phyloP scores from a whole-genome alignment of 1,284 basidiomycete genomes.

The Boletus nobilissimus region DNA sequence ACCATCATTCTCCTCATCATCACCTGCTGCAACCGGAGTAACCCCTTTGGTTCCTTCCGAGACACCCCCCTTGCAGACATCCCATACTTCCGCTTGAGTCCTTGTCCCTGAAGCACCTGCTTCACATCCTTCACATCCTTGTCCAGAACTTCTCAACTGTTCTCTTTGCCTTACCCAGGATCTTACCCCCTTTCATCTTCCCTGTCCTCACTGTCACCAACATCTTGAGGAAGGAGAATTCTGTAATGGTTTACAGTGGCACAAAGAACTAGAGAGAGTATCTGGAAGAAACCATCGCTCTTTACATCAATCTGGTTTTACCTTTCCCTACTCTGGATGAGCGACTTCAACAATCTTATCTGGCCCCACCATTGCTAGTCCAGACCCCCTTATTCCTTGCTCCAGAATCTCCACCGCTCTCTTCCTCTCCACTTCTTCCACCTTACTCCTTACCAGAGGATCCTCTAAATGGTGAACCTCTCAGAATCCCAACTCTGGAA shows the following conservation, averaged over 20 bases:
- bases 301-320: too few relatives aligned
- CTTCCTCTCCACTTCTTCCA: too few relatives aligned
- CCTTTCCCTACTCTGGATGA: too few relatives aligned
- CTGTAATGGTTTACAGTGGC: neutral
- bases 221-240: neutral
- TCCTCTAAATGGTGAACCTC: neutral
- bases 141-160: neutral
- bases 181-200: neutral
- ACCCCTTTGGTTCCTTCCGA: neutral
- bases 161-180: rapidly evolving
- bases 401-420: too few relatives aligned
- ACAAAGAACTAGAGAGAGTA: too few relatives aligned
- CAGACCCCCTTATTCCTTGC: too few relatives aligned
- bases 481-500: neutral
- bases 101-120: too few relatives aligned
- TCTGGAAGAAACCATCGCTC: too few relatives aligned
- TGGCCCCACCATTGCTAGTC: too few relatives aligned
- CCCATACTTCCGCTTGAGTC: neutral
- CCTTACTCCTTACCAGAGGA: neutral
- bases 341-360: too few relatives aligned
- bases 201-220: neutral
- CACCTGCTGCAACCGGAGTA: neutral
- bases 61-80: neutral
- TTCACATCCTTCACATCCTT: too few relatives aligned
- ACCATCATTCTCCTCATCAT: neutral